phyloP scores from a whole-genome alignment of 1,284 basidiomycete species.

The Xerocomus nothofagi region DNA sequence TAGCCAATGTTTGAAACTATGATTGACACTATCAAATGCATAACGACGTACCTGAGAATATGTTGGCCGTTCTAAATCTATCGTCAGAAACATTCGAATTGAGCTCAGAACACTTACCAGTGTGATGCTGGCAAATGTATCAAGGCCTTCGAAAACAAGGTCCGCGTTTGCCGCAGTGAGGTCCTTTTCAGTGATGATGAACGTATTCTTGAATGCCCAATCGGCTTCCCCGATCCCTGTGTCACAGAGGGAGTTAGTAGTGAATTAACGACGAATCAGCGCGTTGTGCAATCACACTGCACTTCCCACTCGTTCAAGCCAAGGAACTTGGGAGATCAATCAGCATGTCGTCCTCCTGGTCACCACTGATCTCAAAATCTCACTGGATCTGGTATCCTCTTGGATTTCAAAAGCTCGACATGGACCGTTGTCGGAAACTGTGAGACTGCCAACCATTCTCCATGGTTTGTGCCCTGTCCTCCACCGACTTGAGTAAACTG shows the following conservation, averaged over 20 bases:
- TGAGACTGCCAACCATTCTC: conserved; percentile 64
- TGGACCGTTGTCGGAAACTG: conserved; percentile 82
- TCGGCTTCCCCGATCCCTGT: conserved; percentile 84
- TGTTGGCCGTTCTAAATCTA: conserved; percentile 61
- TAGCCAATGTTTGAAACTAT: conserved; percentile 25
- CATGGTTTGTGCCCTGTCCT: conserved; percentile 56
- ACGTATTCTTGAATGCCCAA: conserved; percentile 80
- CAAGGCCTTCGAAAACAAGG: conserved; percentile 84
- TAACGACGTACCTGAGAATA: conserved; percentile 55
- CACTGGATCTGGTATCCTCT: conserved; percentile 80
- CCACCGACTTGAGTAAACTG: conserved; percentile 65
- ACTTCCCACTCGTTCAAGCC: conserved; percentile 85
- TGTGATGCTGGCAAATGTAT: conserved; percentile 75
- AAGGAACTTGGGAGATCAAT: conserved; percentile 50
- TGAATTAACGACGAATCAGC: conserved; percentile 13
- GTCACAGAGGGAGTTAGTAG: conserved; percentile 4
- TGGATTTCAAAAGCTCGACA: conserved; percentile 72
- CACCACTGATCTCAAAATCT: conserved; percentile 29
- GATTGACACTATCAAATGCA: background rate
- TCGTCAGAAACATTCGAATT: background rate
- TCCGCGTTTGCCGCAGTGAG: conserved; percentile 55
- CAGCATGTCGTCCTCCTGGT: background rate
- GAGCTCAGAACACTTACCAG: conserved; percentile 50
- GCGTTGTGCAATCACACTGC: conserved; percentile 57
- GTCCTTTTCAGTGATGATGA: conserved; percentile 53